These are phyloP conservation scores for Colletotrichum chlorophyti DNA, from an alignment of 2,329 filamentous ascomycete species.

Conservation along the genomic window DNA sequence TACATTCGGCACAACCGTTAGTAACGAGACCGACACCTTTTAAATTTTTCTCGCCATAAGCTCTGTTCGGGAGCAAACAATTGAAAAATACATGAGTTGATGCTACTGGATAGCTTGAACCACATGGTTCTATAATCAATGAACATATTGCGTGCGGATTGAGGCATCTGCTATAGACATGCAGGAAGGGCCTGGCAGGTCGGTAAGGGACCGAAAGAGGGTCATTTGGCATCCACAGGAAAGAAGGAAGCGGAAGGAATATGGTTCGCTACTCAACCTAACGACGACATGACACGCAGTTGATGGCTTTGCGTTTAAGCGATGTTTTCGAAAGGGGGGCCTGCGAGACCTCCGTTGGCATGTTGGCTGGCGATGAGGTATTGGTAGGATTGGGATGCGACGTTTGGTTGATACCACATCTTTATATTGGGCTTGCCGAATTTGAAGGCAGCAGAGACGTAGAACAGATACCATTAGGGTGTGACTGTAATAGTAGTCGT, in stretches of 20 bases:
- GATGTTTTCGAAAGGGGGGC: slow-evolving; percentile 13
- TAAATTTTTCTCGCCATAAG: slow-evolving; percentile 36
- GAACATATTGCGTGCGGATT: slow-evolving; percentile 26
- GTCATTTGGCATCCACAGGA: neutral
- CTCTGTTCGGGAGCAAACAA: slow-evolving; percentile 1
- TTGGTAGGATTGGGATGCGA: slow-evolving; percentile 11
- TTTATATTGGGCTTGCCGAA: slow-evolving; percentile 16
- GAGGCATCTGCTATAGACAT: slow-evolving; percentile 13
- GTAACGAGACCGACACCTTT: slow-evolving; percentile 62
- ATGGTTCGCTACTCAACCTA: slow-evolving; percentile 26
- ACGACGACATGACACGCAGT: slow-evolving; percentile 29
- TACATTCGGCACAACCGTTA: slow-evolving; percentile 59
- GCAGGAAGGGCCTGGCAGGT: slow-evolving; percentile 10
- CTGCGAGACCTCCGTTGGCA: slow-evolving; percentile 7
- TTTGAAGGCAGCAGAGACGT: slow-evolving; percentile 5
- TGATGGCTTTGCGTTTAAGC: slow-evolving; percentile 29
- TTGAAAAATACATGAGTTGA: slow-evolving; percentile 14
- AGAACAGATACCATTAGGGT: slow-evolving; percentile 15
- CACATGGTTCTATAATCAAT: slow-evolving; percentile 25
- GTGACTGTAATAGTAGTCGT: slow-evolving; percentile 28
- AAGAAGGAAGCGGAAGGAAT: neutral
- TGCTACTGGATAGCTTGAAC: slow-evolving; percentile 23
- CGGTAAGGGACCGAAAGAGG: slow-evolving; percentile 10
- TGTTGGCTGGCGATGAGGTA: slow-evolving; percentile 2
- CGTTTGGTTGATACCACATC: slow-evolving; percentile 28